These are phyloP conservation scores for Pichia thaimueangensis DNA, from an alignment of 805 yeast genomes.

Conservation along the genomic window DNA sequence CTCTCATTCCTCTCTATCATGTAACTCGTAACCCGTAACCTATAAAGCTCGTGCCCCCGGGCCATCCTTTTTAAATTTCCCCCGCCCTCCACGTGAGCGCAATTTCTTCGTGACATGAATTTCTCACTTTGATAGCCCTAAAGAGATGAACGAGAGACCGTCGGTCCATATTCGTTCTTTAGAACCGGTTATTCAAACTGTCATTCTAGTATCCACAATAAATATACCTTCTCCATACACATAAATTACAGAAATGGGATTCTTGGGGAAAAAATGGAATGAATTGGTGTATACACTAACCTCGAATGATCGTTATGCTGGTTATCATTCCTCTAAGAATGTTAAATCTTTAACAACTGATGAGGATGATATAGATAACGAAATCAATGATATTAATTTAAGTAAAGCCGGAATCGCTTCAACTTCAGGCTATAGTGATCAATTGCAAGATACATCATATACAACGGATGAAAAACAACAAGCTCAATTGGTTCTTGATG, in stretches of 20 bases:
- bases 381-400: not conserved
- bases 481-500: conserved; percentile 10
- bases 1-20: too few species aligned
- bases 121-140: too few species aligned
- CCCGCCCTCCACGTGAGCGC: too few species aligned
- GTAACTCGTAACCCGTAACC: too few species aligned
- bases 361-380: conserved; percentile 19
- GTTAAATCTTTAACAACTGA: conserved; percentile 12
- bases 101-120: too few species aligned
- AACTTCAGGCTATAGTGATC: not conserved
- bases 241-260: conserved; percentile 15
- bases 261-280: conserved; percentile 37
- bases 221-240: too few species aligned
- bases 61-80: too few species aligned
- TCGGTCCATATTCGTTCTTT: too few species aligned
- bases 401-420: not conserved
- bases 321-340: conserved; percentile 36
- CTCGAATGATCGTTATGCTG: conserved; percentile 67
- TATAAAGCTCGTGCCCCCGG: too few species aligned
- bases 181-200: too few species aligned
- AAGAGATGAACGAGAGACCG: too few species aligned
- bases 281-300: conserved; percentile 58
- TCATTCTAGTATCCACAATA: too few species aligned
- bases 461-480: conserved; percentile 10
- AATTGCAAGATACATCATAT: conserved; percentile 2